Conservation (phyloP, 2,329 filamentous ascomycete genomes). For the Fonsecaea nubica region DNA sequence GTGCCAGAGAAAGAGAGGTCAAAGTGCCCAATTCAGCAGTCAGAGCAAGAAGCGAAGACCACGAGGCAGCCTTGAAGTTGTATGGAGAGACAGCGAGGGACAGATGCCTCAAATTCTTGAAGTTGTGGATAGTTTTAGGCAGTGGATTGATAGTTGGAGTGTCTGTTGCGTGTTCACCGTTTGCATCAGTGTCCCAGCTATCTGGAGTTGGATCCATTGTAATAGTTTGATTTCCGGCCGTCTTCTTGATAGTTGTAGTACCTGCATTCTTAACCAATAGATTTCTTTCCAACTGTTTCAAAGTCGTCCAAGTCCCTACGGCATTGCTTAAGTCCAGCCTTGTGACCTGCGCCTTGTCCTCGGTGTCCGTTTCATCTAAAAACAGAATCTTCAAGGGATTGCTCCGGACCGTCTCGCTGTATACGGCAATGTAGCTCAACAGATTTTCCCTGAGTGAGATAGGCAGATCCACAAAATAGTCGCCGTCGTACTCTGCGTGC, state of each 20-base stretch:
- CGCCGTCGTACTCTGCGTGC: constrained; percentile 63
- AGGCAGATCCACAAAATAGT: constrained; percentile 61
- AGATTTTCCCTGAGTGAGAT: constrained; percentile 59
- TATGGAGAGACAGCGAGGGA: constrained; percentile 62
- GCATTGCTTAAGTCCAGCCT: constrained; percentile 62
- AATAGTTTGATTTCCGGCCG: neutral
- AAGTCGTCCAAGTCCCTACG: constrained; percentile 55
- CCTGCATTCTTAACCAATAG: constrained; percentile 44
- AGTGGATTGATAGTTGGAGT: constrained; percentile 4
- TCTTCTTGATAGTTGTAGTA: constrained; percentile 19
- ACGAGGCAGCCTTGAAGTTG: constrained; percentile 51
- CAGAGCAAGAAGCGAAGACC: constrained; percentile 62
- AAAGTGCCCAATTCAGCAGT: constrained; percentile 61
- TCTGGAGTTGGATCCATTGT: constrained; percentile 38
- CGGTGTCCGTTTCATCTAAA: constrained; percentile 37
- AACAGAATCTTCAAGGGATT: constrained; percentile 61
- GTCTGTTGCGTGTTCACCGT: constrained; percentile 13
- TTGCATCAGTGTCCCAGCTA: constrained; percentile 51
- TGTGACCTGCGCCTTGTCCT: constrained; percentile 52
- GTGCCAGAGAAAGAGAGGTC: constrained; percentile 67
- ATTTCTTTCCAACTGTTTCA: constrained; percentile 57
- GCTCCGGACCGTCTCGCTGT: constrained; percentile 51
- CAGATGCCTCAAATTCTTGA: constrained; percentile 62
- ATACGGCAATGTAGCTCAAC: constrained; percentile 63
- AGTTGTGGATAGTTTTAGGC: constrained; percentile 42